phyloP scores from a whole-genome alignment of 1,284 basidiomycete genomes.

The Malassezia furfur region DNA sequence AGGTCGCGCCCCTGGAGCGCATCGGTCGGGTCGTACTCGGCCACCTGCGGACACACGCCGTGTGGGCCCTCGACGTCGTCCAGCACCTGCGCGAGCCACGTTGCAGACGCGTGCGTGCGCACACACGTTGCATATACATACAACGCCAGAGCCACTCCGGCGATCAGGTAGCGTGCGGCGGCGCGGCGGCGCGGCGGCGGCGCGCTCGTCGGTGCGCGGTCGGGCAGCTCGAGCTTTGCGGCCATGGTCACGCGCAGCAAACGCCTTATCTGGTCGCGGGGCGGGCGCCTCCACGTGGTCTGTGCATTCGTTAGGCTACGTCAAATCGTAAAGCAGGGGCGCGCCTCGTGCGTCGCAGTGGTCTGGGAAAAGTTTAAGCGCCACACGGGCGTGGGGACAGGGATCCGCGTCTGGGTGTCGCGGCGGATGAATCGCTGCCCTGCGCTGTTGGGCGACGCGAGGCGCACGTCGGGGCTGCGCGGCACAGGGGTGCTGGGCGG shows the following conservation, averaged over 20 bases:
- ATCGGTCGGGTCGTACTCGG: slow-evolving; percentile 6
- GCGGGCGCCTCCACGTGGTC: slow-evolving; percentile 1
- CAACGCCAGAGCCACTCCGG: too few relatives aligned
- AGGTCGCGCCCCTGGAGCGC: not conserved
- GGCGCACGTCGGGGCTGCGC: slow-evolving; percentile 8
- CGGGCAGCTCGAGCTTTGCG: not conserved
- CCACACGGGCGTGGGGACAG: slow-evolving; percentile 16
- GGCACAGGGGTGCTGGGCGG: slow-evolving; percentile 15
- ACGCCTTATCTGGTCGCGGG: too few relatives aligned
- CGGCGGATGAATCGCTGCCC: slow-evolving; percentile 8
- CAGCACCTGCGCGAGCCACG: not conserved
- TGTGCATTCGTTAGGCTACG: slow-evolving; percentile 4
- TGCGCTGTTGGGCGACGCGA: not conserved
- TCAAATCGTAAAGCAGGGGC: slow-evolving; percentile 11
- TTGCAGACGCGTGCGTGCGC: not conserved
- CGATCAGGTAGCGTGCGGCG: not conserved
- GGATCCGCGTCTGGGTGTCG: slow-evolving; percentile 11
- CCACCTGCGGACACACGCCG: slow-evolving; percentile 13
- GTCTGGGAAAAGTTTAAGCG: slow-evolving; percentile 8
- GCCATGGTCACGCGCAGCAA: not conserved
- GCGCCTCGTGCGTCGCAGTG: slow-evolving; percentile 3
- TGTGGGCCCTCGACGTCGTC: not conserved
- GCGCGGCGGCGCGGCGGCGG: not conserved
- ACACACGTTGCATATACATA: not conserved
- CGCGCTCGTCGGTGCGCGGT: too few relatives aligned